Conservation (phyloP, 768 basidiomycete species). For the Crassisporium funariophilum region DNA sequence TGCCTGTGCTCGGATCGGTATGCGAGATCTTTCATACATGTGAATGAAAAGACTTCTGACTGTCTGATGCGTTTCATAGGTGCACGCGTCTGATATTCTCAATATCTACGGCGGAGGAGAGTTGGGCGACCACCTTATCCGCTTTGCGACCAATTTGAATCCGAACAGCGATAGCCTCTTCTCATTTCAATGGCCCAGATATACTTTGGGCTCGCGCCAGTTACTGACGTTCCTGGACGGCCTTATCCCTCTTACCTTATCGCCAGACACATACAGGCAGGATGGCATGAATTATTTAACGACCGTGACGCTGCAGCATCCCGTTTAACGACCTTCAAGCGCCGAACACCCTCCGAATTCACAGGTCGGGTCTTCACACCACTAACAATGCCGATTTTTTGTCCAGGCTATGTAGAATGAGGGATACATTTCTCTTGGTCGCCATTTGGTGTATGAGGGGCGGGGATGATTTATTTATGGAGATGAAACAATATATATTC, state of each 20-base stretch:
- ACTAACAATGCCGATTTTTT: too few species aligned
- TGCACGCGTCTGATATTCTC: constrained; percentile 43
- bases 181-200: constrained; percentile 25
- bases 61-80: too few species aligned
- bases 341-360: too few species aligned
- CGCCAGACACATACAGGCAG: constrained; percentile 30
- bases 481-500: too few species aligned
- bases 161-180: constrained; percentile 16
- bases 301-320: constrained; percentile 21
- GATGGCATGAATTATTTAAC: constrained; percentile 29
- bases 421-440: too few species aligned
- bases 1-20: constrained; percentile 45
- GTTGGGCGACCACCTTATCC: constrained; percentile 47
- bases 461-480: too few species aligned
- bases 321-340: constrained; percentile 18
- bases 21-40: constrained; percentile 14
- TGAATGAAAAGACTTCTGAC: too few species aligned
- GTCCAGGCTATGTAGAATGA: too few species aligned
- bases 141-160: constrained; percentile 36
- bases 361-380: too few species aligned
- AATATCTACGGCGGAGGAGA: constrained; percentile 42
- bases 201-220: constrained; percentile 17
- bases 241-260: constrained; percentile 26
- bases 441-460: too few species aligned
- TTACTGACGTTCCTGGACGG: constrained; percentile 37